phyloP scores from a whole-genome alignment of 768 basidiomycete genomes.

The Suillus americanus region DNA sequence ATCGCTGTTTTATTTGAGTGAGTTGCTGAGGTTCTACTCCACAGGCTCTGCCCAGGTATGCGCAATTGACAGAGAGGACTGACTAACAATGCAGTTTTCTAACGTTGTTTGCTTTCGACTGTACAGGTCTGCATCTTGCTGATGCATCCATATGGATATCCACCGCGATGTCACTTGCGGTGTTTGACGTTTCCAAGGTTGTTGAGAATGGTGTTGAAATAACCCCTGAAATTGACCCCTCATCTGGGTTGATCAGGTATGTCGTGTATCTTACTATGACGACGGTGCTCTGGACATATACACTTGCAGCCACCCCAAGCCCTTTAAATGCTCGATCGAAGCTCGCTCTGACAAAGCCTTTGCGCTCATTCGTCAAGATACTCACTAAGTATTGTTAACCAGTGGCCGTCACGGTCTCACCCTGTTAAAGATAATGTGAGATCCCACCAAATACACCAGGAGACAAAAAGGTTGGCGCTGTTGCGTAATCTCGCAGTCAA shows the following conservation, averaged over 20 bases:
- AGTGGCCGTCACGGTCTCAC: neutral
- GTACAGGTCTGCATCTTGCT: conserved; percentile 27
- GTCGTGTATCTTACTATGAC: conserved; percentile 7
- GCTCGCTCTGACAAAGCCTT: conserved; percentile 61
- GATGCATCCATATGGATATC: conserved; percentile 28
- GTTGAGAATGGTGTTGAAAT: conserved; percentile 41
- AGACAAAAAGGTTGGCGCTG: neutral
- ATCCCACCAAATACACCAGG: too few species aligned
- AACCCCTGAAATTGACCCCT: conserved; percentile 42
- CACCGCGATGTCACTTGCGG: conserved; percentile 40
- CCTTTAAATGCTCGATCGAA: conserved; percentile 60
- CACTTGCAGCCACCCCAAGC: conserved; percentile 50
- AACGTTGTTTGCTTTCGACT: neutral
- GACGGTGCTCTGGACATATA: neutral
- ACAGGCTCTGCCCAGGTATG: conserved; percentile 22
- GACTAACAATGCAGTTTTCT: neutral
- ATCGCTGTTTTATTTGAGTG: neutral
- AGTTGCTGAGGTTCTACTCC: neutral
- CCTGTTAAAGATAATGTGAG: neutral
- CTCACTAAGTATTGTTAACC: conserved; percentile 18
- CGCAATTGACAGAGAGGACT: too few species aligned
- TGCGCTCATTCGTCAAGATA: conserved; percentile 51
- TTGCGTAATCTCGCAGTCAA: neutral
- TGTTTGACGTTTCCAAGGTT: conserved; percentile 43
- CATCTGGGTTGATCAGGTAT: conserved; percentile 46